Conservation (phyloP, 495 filamentous ascomycete genomes). For the Tetracladium setigerum region DNA sequence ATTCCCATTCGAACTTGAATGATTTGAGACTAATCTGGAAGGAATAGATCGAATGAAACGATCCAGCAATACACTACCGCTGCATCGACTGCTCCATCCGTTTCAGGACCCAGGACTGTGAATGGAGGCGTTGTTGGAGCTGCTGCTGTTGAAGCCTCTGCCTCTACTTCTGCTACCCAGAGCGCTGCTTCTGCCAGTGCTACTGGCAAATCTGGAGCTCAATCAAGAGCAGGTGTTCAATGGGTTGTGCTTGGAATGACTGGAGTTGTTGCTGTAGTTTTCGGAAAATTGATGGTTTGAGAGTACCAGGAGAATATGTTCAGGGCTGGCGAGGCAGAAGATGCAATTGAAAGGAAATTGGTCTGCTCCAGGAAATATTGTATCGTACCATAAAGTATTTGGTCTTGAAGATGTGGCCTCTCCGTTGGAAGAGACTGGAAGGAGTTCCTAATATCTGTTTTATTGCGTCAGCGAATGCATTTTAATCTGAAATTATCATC, state of each 20-base stretch:
- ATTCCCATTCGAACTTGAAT: slow-evolving; percentile 19
- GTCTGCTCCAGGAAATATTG: too few relatives aligned
- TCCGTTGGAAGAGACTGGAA: too few relatives aligned
- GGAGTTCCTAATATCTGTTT: too few relatives aligned
- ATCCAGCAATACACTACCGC: slow-evolving; percentile 25
- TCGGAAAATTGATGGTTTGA: slow-evolving; percentile 7
- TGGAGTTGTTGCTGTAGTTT: slow-evolving; percentile 4
- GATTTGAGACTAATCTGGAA: not conserved
- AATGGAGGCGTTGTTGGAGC: slow-evolving; percentile 10
- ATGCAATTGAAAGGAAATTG: too few relatives aligned
- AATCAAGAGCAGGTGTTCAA: not conserved
- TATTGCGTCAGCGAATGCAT: too few relatives aligned
- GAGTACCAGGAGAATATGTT: not conserved
- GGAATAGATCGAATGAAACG: slow-evolving; percentile 21
- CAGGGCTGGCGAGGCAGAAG: too few relatives aligned
- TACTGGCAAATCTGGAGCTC: slow-evolving; percentile 3
- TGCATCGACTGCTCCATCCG: slow-evolving; percentile 18
- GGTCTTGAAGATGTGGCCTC: too few relatives aligned
- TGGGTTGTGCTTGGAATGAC: slow-evolving; percentile 2
- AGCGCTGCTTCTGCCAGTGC: not conserved
- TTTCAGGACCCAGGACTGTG: slow-evolving; percentile 9
- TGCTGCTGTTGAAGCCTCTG: not conserved
- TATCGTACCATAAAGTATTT: too few relatives aligned
- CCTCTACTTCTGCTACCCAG: not conserved
- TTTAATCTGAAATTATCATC: too few relatives aligned